phyloP scores from a whole-genome alignment of 768 basidiomycete genomes.

The Boletus patriciae region DNA sequence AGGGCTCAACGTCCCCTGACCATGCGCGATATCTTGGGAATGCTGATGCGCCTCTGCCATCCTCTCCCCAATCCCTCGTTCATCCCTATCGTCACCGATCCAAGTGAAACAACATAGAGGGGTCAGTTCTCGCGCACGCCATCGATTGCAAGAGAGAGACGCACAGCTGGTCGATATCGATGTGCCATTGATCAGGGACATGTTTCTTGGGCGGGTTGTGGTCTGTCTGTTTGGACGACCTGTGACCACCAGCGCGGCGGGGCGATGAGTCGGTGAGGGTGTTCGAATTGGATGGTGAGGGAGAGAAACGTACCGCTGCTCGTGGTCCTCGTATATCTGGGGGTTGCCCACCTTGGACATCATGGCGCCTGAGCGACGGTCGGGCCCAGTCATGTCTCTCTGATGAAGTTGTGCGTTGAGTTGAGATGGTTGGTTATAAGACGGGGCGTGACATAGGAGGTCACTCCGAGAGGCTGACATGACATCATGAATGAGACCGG shows the following conservation, averaged over 20 bases:
- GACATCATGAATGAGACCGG: conserved; percentile 14
- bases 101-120: not conserved
- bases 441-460: not conserved
- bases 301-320: conserved; percentile 42
- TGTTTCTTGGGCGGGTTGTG: conserved; percentile 28
- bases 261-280: not conserved
- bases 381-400: conserved; percentile 17
- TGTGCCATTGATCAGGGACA: conserved; percentile 37
- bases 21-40: conserved; percentile 27
- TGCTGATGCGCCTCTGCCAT: conserved; percentile 35
- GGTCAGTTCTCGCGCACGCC: not conserved
- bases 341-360: conserved; percentile 51
- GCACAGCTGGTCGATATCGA: conserved; percentile 35
- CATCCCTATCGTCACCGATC: conserved; percentile 33
- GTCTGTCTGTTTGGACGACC: conserved; percentile 24
- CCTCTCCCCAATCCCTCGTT: conserved; percentile 43
- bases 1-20: conserved; percentile 30
- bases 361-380: conserved; percentile 40
- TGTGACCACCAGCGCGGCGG: conserved; percentile 3
- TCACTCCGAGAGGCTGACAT: not conserved
- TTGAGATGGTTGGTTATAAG: not conserved
- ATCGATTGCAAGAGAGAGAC: not conserved
- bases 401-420: not conserved
- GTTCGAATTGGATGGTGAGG: not conserved
- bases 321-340: conserved; percentile 47